These are phyloP conservation scores for Phylloporus sp. DNA, from an alignment of 768 basidiomycete species.

Conservation along the genomic window DNA sequence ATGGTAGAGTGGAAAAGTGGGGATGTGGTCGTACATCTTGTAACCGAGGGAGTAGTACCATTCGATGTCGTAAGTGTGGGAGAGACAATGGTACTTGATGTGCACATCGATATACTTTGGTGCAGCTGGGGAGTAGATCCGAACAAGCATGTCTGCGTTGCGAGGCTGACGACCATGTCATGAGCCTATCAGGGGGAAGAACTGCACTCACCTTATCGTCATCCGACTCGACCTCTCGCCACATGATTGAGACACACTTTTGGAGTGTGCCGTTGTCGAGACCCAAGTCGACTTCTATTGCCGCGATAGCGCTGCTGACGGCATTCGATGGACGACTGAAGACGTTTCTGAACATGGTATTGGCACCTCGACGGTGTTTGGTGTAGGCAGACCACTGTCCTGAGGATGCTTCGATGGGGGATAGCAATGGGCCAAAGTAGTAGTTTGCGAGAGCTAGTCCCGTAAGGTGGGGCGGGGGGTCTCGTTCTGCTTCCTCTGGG, in stretches of 20 bases:
- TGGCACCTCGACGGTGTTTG: slow-evolving; percentile 2
- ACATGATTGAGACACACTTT: slow-evolving; percentile 4
- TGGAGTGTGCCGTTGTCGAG: background rate
- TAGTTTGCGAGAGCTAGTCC: slow-evolving; percentile 6
- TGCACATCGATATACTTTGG: background rate
- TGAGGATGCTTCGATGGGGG: background rate
- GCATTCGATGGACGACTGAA: background rate
- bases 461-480: background rate
- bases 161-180: background rate
- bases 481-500: background rate
- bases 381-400: slow-evolving; percentile 5
- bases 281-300: slow-evolving; percentile 2
- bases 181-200: background rate
- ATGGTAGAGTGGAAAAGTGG: too few relatives aligned
- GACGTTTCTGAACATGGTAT: background rate
- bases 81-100: too few relatives aligned
- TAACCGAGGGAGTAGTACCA: too few relatives aligned
- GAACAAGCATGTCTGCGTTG: background rate
- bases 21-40: too few relatives aligned
- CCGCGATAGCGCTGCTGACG: background rate
- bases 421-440: slow-evolving; percentile 5
- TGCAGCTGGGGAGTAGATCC: slow-evolving; percentile 6
- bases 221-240: background rate
- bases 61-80: too few relatives aligned
- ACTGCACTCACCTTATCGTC: background rate